phyloP scores from a whole-genome alignment of 805 yeast species.

The Metschnikowia baotianmanensis region DNA sequence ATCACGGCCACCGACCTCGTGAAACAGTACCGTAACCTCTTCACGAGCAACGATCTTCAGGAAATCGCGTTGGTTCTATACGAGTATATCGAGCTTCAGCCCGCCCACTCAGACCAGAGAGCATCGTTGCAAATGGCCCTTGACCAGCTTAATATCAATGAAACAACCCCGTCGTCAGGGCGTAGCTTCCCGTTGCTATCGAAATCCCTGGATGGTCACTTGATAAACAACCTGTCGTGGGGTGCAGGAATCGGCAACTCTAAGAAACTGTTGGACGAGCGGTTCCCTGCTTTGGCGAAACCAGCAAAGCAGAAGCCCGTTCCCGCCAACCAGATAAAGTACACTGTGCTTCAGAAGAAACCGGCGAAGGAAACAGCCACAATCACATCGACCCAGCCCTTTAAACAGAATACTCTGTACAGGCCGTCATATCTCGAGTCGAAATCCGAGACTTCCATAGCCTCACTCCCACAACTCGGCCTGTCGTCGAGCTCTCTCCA shows the following conservation, averaged over 20 bases:
- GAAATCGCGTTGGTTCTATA: conserved; percentile 58
- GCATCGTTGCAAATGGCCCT: conserved; percentile 33
- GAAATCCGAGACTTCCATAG: conserved; percentile 2
- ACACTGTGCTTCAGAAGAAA: conserved; percentile 32
- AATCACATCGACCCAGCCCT: conserved; percentile 14
- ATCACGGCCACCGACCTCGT: conserved; percentile 50
- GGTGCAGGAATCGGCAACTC: conserved; percentile 17
- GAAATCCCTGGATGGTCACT: conserved; percentile 10
- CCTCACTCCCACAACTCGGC: conserved; percentile 16
- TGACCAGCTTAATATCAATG: conserved; percentile 18
- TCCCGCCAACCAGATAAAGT: conserved; percentile 19
- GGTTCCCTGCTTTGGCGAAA: conserved; percentile 35
- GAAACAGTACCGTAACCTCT: conserved; percentile 45
- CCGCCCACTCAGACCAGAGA: conserved; percentile 44
- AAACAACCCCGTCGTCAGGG: conserved; percentile 12
- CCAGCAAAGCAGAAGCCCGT: conserved; percentile 32
- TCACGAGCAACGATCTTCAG: conserved; percentile 37
- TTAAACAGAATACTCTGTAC: conserved; percentile 23
- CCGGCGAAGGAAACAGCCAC: conserved; percentile 14
- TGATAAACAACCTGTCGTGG: conserved; percentile 25
- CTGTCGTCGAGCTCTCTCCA: conserved; percentile 30
- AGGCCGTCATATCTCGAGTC: conserved; percentile 33
- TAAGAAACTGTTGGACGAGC: conserved; percentile 19
- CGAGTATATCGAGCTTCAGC: conserved; percentile 59
- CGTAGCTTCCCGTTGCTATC: conserved; percentile 49